phyloP scores from a whole-genome alignment of 2,329 filamentous ascomycete species.

The Scopulariopsis brevicaulis region DNA sequence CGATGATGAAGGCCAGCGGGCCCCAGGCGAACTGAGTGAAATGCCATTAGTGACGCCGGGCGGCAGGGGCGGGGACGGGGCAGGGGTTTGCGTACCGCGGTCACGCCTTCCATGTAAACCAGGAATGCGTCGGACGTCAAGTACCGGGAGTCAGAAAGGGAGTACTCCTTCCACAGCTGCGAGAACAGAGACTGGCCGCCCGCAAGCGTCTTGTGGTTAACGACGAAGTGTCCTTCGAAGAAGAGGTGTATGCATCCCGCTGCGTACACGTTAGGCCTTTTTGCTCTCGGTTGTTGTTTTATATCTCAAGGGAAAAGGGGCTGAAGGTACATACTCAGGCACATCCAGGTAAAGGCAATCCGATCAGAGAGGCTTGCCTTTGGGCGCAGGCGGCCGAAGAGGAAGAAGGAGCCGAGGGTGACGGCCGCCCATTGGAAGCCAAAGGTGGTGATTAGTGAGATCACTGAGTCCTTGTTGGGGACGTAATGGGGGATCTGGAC shows the following conservation, averaged over 20 bases:
- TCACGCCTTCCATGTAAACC: conserved; percentile 44
- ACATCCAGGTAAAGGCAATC: conserved; percentile 61
- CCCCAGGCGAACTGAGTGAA: conserved; percentile 31
- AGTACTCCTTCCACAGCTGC: conserved; percentile 48
- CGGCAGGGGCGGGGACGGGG: too few relatives aligned
- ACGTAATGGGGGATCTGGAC: conserved; percentile 29
- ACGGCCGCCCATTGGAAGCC: conserved; percentile 41
- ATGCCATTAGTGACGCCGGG: background rate
- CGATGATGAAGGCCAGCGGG: conserved; percentile 35
- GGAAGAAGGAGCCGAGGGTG: conserved; percentile 41
- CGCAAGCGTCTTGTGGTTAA: background rate
- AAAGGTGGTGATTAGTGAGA: conserved; percentile 49
- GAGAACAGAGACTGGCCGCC: conserved; percentile 2
- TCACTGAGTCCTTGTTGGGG: conserved; percentile 51
- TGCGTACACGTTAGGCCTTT: background rate
- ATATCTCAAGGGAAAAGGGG: background rate
- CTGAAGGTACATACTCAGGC: conserved; percentile 37
- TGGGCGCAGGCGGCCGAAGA: conserved; percentile 41
- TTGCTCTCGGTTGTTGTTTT: background rate
- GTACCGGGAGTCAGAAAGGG: conserved; percentile 44
- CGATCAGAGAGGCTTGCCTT: conserved; percentile 42
- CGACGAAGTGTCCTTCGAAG: conserved; percentile 28
- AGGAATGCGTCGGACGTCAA: conserved; percentile 39
- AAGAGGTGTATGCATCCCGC: conserved; percentile 30
- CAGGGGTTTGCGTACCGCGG: conserved; percentile 24